Evolutionary conservation across 2,329 filamentous ascomycete species (phyloP).

Genomic region (Phyllachora maydis): DNA sequence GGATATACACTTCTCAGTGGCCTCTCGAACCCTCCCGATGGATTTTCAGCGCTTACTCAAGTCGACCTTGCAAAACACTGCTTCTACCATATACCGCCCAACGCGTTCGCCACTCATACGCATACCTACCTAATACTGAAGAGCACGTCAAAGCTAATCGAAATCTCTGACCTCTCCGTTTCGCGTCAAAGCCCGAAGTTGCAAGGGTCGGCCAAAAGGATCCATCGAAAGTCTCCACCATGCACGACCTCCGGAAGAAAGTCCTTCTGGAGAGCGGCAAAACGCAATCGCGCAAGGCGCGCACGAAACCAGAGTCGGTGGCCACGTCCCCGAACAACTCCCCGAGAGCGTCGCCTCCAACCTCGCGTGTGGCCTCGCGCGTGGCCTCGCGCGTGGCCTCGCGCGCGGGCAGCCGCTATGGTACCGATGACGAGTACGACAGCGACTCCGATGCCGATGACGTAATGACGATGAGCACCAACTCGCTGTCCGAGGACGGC

Average conservation of each 20-base stretch:
- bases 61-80: too few relatives aligned
- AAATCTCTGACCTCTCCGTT: too few relatives aligned
- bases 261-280: constrained; percentile 50
- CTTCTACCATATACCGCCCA: too few relatives aligned
- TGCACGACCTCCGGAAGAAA: constrained; percentile 47
- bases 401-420: constrained; percentile 38
- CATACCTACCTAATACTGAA: too few relatives aligned
- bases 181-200: not conserved
- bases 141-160: too few relatives aligned
- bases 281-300: constrained; percentile 49
- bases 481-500: constrained; percentile 40
- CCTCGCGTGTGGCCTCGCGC: constrained; percentile 35
- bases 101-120: too few relatives aligned
- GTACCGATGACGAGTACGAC: constrained; percentile 39
- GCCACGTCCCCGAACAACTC: constrained; percentile 36
- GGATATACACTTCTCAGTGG: too few relatives aligned
- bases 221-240: too few relatives aligned
- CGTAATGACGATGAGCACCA: constrained; percentile 20
- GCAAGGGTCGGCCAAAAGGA: too few relatives aligned
- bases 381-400: constrained; percentile 36
- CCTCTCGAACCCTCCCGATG: too few relatives aligned
- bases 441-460: constrained; percentile 30
- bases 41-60: too few relatives aligned
- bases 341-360: constrained; percentile 33
- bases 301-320: constrained; percentile 31